A percentile compares a stretch with the other conserved stretches of the same genome.
Evolutionary conservation across 2,329 filamentous ascomycete species (phyloP).

Genomic region (Mollisia scopiformis): DNA sequence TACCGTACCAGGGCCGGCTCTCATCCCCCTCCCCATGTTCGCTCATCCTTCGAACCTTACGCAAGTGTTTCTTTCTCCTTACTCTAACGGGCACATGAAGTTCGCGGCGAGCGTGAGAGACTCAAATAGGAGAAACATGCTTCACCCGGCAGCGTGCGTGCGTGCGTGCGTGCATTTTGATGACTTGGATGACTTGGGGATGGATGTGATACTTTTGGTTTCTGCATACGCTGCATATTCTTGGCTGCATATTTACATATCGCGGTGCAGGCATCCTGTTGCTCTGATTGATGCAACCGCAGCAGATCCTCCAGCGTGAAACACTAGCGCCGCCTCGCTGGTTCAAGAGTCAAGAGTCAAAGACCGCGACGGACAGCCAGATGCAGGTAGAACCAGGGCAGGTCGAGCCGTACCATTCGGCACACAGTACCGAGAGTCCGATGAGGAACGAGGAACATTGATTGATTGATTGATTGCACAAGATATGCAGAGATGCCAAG

Average conservation of each 20-base stretch:
- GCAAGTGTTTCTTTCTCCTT: background rate
- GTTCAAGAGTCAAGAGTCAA: too few relatives aligned
- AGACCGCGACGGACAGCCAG: too few relatives aligned
- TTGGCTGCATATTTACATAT: too few relatives aligned
- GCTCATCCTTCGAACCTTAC: background rate
- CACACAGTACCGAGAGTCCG: background rate
- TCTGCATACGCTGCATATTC: too few relatives aligned
- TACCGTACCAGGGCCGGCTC: too few relatives aligned
- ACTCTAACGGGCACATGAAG: background rate
- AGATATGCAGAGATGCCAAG: too few relatives aligned
- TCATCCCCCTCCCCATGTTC: background rate
- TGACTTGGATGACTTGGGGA: too few relatives aligned
- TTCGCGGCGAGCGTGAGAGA: background rate
- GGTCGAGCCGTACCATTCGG: background rate
- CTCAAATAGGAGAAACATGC: background rate
- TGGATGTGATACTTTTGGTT: too few relatives aligned
- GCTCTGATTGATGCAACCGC: slow-evolving; percentile 13
- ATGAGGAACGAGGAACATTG: background rate
- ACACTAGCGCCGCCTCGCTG: slow-evolving; percentile 7
- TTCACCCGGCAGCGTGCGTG: too few relatives aligned
- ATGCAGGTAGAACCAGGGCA: background rate
- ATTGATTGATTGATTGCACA: background rate
- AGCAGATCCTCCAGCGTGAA: slow-evolving; percentile 3
- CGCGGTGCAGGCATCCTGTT: background rate
- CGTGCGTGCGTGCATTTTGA: background rate